Evolutionary conservation across 495 filamentous ascomycete genomes (phyloP), one percentile per base, ranked within the genome.

Genomic region (Chaetomium tenue): DNA sequence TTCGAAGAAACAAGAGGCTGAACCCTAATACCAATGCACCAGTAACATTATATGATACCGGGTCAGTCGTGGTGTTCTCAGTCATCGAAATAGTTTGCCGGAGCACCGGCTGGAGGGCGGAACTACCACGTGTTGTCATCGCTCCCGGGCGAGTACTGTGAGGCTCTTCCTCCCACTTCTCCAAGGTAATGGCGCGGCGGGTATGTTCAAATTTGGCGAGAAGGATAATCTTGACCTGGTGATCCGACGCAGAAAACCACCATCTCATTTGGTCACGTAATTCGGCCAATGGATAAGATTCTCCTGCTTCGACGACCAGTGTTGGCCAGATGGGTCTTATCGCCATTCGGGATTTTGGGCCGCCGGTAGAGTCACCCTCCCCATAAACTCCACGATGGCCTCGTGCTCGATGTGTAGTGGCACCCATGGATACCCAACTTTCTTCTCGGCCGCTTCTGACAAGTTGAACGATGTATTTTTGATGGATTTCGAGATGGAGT

Each of bases 211-310:
- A 63, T 39, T 67, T 70, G 42, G 64, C 54, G 16, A 71, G 63
- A 51, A 77, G 18, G 37, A 75, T 70, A 30, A 75, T 71, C 52
- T 73, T 69, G 28, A 74, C 71, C 22, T 70, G 50, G 37, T 74
- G 73, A 33, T 70, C 47, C 26, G 75, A 76, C 40, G 72, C 60
- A 1, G 54, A 18, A 61, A 77, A 75, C 75, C 75, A 76, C 68
- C 68, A 75, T 53, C 52, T 66, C 59, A 72, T 74, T 56, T 72
- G 64, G 26, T 66, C 46, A 11, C 56, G 65, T 13, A 77, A 55
- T 37, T 64, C 59, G 18, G 20, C 13, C 18, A 72, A 61, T 33
- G 72, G 70, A 55, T 74, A 62, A 1, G 71, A 70, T 50, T 62
- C 57, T 18, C 76, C 73, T 28, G 71, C 69, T 55, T 75, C 67